These are phyloP conservation scores for Tolypocladium sp. DNA, from an alignment of 2,329 filamentous ascomycete species.

Conservation along the genomic window DNA sequence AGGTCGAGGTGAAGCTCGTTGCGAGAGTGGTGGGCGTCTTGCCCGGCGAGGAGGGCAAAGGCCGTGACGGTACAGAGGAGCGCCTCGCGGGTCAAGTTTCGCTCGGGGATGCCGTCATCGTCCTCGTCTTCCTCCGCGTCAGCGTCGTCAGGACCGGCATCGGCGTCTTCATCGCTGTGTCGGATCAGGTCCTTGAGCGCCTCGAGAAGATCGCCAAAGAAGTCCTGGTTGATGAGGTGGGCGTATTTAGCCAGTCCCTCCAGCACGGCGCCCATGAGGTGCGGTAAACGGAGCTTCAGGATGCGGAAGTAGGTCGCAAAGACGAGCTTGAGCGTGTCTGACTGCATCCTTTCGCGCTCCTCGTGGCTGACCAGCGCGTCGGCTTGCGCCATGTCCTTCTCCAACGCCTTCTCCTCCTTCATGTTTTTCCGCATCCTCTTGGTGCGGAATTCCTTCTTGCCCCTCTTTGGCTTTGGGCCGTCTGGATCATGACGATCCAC, in stretches of 20 bases:
- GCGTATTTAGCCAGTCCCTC: slow-evolving; percentile 91
- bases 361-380: slow-evolving; percentile 88
- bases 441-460: slow-evolving; percentile 78
- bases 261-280: slow-evolving; percentile 92
- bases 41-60: slow-evolving; percentile 89
- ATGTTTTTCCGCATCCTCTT: slow-evolving; percentile 77
- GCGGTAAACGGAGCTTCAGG: slow-evolving; percentile 69
- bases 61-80: slow-evolving; percentile 94
- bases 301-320: slow-evolving; percentile 95
- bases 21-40: slow-evolving; percentile 81
- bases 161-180: slow-evolving; percentile 53
- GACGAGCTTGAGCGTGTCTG: slow-evolving; percentile 90
- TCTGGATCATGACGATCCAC: slow-evolving; percentile 44
- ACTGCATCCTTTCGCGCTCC: slow-evolving; percentile 86
- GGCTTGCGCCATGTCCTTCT: slow-evolving; percentile 88
- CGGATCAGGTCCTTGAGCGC: slow-evolving; percentile 87
- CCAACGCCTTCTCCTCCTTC: slow-evolving; percentile 78
- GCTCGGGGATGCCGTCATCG: slow-evolving; percentile 38
- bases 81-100: slow-evolving; percentile 76
- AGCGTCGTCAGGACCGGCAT: slow-evolving; percentile 29
- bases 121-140: slow-evolving; percentile 27
- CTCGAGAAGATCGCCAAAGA: slow-evolving; percentile 93
- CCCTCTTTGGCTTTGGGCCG: slow-evolving; percentile 38
- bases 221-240: slow-evolving; percentile 97
- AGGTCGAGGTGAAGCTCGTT: slow-evolving; percentile 79